phyloP scores from a whole-genome alignment of 768 basidiomycete species.

The Mycena vitilis region DNA sequence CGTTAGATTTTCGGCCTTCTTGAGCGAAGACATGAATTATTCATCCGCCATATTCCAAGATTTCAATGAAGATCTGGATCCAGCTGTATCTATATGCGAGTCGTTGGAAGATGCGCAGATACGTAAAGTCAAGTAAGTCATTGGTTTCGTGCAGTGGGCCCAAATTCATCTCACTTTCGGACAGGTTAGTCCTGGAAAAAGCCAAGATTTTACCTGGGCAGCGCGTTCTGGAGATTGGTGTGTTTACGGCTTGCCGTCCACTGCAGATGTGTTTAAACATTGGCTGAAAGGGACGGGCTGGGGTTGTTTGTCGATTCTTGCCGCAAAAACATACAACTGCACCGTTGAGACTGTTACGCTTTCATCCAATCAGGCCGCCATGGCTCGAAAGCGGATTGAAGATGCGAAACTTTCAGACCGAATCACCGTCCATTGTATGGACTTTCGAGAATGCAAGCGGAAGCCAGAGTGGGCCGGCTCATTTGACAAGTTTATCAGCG shows the following conservation, averaged over 20 bases:
- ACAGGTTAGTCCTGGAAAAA: conserved; percentile 55
- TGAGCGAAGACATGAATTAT: conserved; percentile 67
- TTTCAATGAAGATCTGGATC: conserved; percentile 52
- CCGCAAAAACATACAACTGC: conserved; percentile 56
- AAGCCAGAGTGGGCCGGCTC: conserved; percentile 58
- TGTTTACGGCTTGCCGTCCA: not conserved
- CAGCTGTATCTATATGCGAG: conserved; percentile 43
- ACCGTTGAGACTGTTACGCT: conserved; percentile 66
- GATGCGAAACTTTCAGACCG: conserved; percentile 50
- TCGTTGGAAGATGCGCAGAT: conserved; percentile 39
- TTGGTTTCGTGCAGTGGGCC: not conserved
- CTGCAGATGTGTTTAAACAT: too few relatives aligned
- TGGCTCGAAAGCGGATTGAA: conserved; percentile 57
- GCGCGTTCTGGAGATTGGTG: conserved; percentile 60
- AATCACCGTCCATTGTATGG: conserved; percentile 64
- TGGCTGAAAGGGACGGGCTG: conserved; percentile 57
- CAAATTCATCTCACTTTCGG: not conserved
- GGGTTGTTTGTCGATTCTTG: conserved; percentile 62
- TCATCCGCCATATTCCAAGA: conserved; percentile 61
- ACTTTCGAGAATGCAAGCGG: conserved; percentile 52
- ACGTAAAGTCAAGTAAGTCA: conserved; percentile 34
- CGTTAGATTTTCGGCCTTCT: conserved; percentile 43
- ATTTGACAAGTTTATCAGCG: conserved; percentile 65
- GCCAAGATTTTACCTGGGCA: conserved; percentile 61
- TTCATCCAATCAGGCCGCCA: conserved; percentile 59